Conservation (phyloP, 2,329 filamentous ascomycete species). For the Venturia asperata region DNA sequence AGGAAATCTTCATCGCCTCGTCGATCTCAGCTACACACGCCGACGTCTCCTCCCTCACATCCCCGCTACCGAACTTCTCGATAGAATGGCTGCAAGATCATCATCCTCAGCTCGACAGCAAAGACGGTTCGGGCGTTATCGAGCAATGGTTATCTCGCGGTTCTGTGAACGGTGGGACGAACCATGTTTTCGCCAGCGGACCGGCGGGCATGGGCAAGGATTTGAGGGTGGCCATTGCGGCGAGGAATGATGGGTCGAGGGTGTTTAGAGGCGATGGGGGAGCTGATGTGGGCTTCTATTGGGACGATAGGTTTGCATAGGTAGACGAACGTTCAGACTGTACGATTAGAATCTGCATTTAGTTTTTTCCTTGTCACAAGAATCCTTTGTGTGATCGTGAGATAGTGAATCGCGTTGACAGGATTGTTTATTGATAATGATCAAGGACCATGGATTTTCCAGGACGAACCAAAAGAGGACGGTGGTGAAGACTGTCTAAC, state of each 20-base stretch:
- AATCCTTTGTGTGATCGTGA: too few species aligned
- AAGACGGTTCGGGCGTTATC: constrained; percentile 23
- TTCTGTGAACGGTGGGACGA: constrained; percentile 24
- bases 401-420: too few species aligned
- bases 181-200: constrained; percentile 30
- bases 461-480: too few species aligned
- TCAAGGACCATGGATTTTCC: too few species aligned
- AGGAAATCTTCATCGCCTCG: neutral
- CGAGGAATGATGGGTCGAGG: constrained; percentile 27
- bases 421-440: too few species aligned
- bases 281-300: constrained; percentile 28
- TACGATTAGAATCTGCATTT: too few species aligned
- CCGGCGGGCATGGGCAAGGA: constrained; percentile 31
- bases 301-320: constrained; percentile 26
- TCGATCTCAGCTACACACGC: neutral
- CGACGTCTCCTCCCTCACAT: neutral
- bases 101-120: constrained; percentile 23
- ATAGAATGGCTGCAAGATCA: constrained; percentile 26
- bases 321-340: neutral
- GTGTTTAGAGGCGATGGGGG: constrained; percentile 31
- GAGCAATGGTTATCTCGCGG: constrained; percentile 24
- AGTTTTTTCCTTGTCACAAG: too few species aligned
- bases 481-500: too few species aligned
- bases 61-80: constrained; percentile 21
- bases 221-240: constrained; percentile 29